Evolutionary conservation across 192 early-diverging fungal species (phyloP).

Genomic region (Piromyces sp.): DNA sequence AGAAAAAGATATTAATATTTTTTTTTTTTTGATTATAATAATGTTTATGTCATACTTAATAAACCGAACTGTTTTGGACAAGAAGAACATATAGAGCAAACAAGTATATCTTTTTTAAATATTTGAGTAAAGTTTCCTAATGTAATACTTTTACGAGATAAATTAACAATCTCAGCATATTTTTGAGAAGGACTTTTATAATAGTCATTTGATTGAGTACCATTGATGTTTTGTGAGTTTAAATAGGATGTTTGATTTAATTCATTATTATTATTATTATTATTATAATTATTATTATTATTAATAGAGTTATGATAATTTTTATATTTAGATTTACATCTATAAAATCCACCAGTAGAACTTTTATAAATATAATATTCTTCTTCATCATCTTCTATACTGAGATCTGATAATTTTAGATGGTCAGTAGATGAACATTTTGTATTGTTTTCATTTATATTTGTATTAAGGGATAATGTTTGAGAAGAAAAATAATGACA

Average conservation of each 20-base stretch:
- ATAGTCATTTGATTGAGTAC: no score
- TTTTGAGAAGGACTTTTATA: not conserved
- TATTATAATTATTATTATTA: no score
- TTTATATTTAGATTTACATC: not conserved
- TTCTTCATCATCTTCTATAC: not conserved
- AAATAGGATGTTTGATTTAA: no score
- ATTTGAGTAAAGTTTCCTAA: not conserved
- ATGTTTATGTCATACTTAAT: not conserved
- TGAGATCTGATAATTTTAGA: no score
- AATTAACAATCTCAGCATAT: not conserved
- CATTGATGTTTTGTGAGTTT: no score
- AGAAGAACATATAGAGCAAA: not conserved
- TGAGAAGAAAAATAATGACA: no score
- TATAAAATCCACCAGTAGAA: not conserved
- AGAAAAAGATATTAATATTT: no score
- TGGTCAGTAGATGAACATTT: no score
- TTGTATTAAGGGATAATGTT: no score
- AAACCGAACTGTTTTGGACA: not conserved
- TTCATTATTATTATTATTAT: not conserved
- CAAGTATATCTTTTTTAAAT: not conserved
- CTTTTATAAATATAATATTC: not conserved
- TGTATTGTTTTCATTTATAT: no score
- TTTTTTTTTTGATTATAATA: no score
- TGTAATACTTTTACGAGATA: not conserved
- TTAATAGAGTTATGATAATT: no score